Percentiles rank a stretch among this genome's conserved stretches.
Evolutionary conservation across 164 flowering plant species (phyloP).

Genomic region (Magnolia kwangsiensis): DNA sequence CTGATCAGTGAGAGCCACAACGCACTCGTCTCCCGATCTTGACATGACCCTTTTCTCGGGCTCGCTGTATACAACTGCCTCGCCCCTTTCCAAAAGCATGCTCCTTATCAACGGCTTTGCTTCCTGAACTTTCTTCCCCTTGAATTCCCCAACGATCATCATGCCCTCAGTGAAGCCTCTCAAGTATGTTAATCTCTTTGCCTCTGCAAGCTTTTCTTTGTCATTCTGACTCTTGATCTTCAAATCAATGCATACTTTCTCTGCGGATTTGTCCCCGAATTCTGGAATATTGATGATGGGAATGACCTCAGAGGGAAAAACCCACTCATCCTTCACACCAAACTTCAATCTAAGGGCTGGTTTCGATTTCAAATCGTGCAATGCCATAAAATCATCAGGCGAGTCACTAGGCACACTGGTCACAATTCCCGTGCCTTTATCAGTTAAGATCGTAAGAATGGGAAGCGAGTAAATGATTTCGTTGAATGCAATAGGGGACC

Average conservation of each 20-base stretch:
- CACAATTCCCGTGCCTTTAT: slow-evolving; percentile 85
- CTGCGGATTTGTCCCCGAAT: slow-evolving; percentile 66
- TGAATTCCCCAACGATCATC: slow-evolving; percentile 64
- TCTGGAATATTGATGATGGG: slow-evolving; percentile 70
- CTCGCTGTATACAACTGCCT: slow-evolving; percentile 79
- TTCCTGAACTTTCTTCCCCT: slow-evolving; percentile 72
- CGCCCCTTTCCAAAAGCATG: slow-evolving; percentile 53
- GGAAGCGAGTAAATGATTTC: slow-evolving; percentile 65
- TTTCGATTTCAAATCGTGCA: slow-evolving; percentile 68
- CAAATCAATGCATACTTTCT: slow-evolving; percentile 62
- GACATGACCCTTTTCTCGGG: slow-evolving; percentile 86
- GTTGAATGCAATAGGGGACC: slow-evolving; percentile 54
- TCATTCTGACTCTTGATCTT: slow-evolving; percentile 84
- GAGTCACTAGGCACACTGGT: slow-evolving; percentile 95
- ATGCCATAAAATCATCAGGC: slow-evolving; percentile 80
- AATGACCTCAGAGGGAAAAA: slow-evolving; percentile 56
- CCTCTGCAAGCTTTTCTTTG: slow-evolving; percentile 71
- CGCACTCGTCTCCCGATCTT: slow-evolving; percentile 92
- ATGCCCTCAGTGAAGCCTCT: slow-evolving; percentile 84
- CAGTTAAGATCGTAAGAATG: slow-evolving; percentile 68
- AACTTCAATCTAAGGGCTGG: slow-evolving; percentile 62
- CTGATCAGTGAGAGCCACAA: slow-evolving; percentile 89
- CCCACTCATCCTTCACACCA: slow-evolving; percentile 81
- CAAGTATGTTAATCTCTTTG: slow-evolving; percentile 67
- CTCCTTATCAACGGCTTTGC: slow-evolving; percentile 70